Evolutionary conservation across 768 basidiomycete species (phyloP).

Genomic region (Cytidiella melzeri): DNA sequence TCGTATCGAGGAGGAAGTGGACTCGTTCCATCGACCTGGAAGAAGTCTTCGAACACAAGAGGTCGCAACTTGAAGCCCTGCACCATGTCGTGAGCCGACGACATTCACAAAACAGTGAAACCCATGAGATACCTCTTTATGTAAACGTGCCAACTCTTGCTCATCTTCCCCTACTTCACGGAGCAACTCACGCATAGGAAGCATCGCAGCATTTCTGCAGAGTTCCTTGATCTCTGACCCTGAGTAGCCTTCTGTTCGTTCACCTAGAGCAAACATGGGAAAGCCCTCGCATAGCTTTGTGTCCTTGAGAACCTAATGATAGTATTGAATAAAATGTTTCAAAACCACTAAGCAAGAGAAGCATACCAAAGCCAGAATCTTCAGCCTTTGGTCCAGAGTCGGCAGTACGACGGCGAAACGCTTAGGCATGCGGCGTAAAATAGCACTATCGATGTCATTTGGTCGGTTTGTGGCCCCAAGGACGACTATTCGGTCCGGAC

Average conservation of each 20-base stretch:
- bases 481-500: slow-evolving; percentile 77
- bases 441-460: slow-evolving; percentile 83
- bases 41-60: slow-evolving; percentile 66
- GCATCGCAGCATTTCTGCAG: slow-evolving; percentile 92
- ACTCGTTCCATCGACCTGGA: slow-evolving; percentile 30
- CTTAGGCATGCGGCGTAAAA: slow-evolving; percentile 96
- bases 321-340: too few species aligned
- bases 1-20: slow-evolving; percentile 10
- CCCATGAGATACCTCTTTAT: slow-evolving; percentile 42
- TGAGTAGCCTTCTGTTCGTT: slow-evolving; percentile 66
- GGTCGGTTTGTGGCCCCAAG: slow-evolving; percentile 96
- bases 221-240: slow-evolving; percentile 91
- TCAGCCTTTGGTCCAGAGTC: slow-evolving; percentile 67
- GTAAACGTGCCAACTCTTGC: slow-evolving; percentile 40
- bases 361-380: slow-evolving; percentile 75
- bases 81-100: background rate
- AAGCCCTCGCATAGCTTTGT: slow-evolving; percentile 63
- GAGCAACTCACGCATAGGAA: slow-evolving; percentile 82
- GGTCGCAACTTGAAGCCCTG: slow-evolving; percentile 80
- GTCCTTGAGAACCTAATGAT: slow-evolving; percentile 81
- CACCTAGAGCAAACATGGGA: slow-evolving; percentile 55
- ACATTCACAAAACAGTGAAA: background rate
- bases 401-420: slow-evolving; percentile 86
- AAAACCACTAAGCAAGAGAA: too few species aligned
- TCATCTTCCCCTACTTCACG: slow-evolving; percentile 42